Evolutionary conservation across 495 filamentous ascomycete species (phyloP).

Genomic region (Hypoxylon cercidicola): DNA sequence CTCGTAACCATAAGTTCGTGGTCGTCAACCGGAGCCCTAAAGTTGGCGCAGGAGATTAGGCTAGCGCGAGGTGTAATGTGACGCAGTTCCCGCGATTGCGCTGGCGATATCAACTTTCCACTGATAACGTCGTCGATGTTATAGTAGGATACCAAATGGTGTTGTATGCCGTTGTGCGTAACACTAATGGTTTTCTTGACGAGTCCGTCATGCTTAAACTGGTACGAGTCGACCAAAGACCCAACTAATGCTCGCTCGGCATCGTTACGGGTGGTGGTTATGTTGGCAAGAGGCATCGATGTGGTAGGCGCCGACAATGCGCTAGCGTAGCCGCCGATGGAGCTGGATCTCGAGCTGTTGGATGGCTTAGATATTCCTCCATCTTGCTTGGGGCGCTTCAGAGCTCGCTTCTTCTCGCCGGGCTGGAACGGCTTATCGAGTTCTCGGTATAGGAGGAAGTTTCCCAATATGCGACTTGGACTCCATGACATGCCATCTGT

Average conservation of each 20-base stretch:
- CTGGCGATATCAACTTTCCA: slow-evolving; percentile 68
- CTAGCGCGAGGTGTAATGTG: slow-evolving; percentile 64
- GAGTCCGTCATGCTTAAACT: slow-evolving; percentile 83
- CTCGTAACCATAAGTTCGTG: slow-evolving; percentile 33
- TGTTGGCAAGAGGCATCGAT: slow-evolving; percentile 49
- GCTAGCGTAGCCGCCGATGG: slow-evolving; percentile 48
- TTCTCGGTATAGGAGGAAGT: slow-evolving; percentile 91
- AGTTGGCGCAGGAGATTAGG: slow-evolving; percentile 73
- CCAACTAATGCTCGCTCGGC: slow-evolving; percentile 78
- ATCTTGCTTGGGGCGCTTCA: slow-evolving; percentile 68
- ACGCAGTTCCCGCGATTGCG: slow-evolving; percentile 25
- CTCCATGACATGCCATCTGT: slow-evolving; percentile 92
- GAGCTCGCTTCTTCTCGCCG: slow-evolving; percentile 88
- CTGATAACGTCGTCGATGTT: slow-evolving; percentile 77
- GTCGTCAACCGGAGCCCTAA: slow-evolving; percentile 75
- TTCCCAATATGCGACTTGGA: slow-evolving; percentile 86
- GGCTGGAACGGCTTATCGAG: slow-evolving; percentile 82
- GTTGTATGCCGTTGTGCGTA: slow-evolving; percentile 71
- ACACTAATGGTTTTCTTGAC: slow-evolving; percentile 95
- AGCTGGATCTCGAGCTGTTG: slow-evolving; percentile 37
- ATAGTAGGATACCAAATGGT: slow-evolving; percentile 92
- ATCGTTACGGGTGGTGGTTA: slow-evolving; percentile 20
- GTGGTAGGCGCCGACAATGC: slow-evolving; percentile 38
- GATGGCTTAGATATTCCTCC: slow-evolving; percentile 32
- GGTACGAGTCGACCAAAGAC: slow-evolving; percentile 86